A percentile compares a stretch with the other conserved stretches of the same genome.
Conservation (phyloP, 306 rosid genomes). For the Inga leiocalycina region DNA sequence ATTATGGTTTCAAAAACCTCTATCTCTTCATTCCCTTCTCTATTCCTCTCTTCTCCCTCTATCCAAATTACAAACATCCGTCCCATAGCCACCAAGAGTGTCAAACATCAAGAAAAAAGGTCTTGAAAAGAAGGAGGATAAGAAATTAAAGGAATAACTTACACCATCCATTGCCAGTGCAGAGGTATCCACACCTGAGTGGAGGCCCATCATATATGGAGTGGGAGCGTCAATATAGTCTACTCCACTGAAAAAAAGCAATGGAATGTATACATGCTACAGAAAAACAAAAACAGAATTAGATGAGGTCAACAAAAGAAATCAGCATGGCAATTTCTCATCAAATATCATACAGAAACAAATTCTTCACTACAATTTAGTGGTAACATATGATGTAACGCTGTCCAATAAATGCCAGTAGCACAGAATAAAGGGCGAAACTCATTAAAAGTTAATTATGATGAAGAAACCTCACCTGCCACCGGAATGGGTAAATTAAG, state of each 20-base stretch:
- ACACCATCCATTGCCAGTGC: constrained; percentile 86
- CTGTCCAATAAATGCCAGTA: constrained; percentile 4
- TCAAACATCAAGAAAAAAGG: constrained; percentile 13
- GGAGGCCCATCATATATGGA: constrained; percentile 99
- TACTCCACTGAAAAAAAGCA: constrained; percentile 99
- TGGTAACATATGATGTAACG: constrained; percentile 25
- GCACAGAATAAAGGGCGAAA: constrained; percentile 22
- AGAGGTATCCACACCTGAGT: constrained; percentile 94
- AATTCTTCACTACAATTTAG: background rate
- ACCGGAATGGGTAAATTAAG: constrained; percentile 90
- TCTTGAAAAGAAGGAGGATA: constrained; percentile 14
- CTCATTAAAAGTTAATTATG: constrained; percentile 13
- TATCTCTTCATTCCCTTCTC: no score
- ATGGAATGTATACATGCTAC: constrained; percentile 99
- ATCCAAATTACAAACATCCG: no score
- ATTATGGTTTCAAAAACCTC: background rate
- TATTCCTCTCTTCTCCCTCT: no score
- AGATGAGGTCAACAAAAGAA: constrained; percentile 44
- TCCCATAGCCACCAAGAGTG: constrained; percentile 9
- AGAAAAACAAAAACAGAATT: constrained; percentile 59
- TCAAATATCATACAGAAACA: constrained; percentile 28
- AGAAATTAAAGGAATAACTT: constrained; percentile 48
- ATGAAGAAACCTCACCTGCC: constrained; percentile 76
- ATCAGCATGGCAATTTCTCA: constrained; percentile 20
- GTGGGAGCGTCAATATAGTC: constrained; percentile 99